Base-by-base conservation (phyloP, 2,329 filamentous ascomycete genomes). In the Pseudopithomyces chartarum region DNA sequence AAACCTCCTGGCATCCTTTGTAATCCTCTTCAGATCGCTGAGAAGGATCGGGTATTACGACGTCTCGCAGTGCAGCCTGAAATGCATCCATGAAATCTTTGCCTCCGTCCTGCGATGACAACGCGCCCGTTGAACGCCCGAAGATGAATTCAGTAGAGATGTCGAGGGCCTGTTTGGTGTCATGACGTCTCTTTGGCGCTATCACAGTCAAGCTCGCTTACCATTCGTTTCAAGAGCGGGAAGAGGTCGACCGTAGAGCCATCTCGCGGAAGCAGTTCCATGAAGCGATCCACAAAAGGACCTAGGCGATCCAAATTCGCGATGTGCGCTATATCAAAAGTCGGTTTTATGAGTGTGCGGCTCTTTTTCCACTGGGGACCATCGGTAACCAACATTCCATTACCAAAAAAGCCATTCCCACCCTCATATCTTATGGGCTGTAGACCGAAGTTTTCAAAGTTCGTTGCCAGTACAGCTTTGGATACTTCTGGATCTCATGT, bases 171-270 rank as follows among this genome's bases (percentile, higher is more conserved):
- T 64, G 22, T n/a, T n/a, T n/a, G n/a, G n/a, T n/a, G n/a, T n/a
- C n/a, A n/a, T n/a, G n/a, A n/a, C n/a, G n/a, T n/a, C n/a, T n/a
- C 20, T 11, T 23, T n/a, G 10, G 4, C 33, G 13, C 22, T 40
- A 23, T 6, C 29, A 36, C 4, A 23, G 4, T 39, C 13, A 22
- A 15, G 26, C 26, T 5, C 17, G 26, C 51, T n/a, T 46, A 54
- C 52, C 15, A 70, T 54, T 3, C 65, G 48, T 17, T 68, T 65
- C 33, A 74, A 67, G 7, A 70, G 46, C 10, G 65, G 64, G 44
- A 69, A 64, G 17, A 73, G 50, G 45, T 73, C 65, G 3, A 71
- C 59, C 3, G 62, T 63, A 0, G 43, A 46, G 0, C 66, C 65
- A 52, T 68, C 64, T 29, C 49, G 52, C 1, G 67, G 67, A n/a